Evolutionary conservation across 345 rosid species (phyloP).

Genomic region (Euphorbia peplus): DNA sequence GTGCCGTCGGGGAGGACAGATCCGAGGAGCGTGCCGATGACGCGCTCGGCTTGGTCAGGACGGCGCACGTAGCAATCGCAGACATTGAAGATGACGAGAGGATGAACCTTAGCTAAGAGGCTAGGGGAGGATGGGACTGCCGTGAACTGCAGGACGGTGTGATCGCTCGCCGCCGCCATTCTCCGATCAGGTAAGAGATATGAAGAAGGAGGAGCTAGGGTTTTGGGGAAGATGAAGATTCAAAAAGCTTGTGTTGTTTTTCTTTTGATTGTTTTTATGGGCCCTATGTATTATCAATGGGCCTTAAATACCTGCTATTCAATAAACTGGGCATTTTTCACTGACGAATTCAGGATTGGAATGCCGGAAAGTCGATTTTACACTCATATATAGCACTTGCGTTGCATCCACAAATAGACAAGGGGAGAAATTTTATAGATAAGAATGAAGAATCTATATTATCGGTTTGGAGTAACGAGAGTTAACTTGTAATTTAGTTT

Average conservation of each 20-base stretch:
- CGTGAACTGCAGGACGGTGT: constrained; percentile 63
- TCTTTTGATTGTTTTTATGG: neutral
- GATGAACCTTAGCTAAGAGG: constrained; percentile 68
- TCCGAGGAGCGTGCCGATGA: constrained; percentile 95
- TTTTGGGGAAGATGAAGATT: neutral
- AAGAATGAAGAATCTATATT: no score
- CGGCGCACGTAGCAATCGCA: constrained; percentile 95
- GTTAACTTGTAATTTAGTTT: no score
- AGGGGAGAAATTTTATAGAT: no score
- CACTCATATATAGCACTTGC: no score
- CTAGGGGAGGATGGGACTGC: constrained; percentile 38
- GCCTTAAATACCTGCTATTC: no score
- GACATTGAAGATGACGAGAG: constrained; percentile 85
- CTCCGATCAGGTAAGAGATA: neutral
- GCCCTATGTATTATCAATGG: no score
- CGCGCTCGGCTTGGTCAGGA: constrained; percentile 89
- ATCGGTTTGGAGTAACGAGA: no score
- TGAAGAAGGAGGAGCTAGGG: neutral
- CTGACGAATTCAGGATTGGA: no score
- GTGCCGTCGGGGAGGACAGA: constrained; percentile 83
- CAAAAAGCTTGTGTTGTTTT: no score
- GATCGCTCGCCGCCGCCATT: constrained; percentile 73
- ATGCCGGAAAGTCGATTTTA: no score
- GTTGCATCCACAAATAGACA: no score
- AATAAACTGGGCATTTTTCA: no score